Evolutionary conservation across 192 early-diverging fungal genomes (phyloP).

Genomic region (Podila minutissima): DNA sequence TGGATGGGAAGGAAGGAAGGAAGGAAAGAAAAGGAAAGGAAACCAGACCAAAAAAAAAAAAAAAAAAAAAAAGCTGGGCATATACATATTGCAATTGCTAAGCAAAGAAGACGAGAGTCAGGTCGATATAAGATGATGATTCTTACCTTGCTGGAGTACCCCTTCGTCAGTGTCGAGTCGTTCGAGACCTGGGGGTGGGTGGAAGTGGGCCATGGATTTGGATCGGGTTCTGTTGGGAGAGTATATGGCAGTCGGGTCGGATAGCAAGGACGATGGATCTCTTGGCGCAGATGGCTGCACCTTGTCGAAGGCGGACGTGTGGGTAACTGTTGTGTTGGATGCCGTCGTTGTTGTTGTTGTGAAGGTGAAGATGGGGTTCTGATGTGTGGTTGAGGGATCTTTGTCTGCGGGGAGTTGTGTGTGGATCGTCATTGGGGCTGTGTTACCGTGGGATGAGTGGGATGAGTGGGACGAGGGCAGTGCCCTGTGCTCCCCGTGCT

Average conservation of each 20-base stretch:
- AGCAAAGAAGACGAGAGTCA: neutral
- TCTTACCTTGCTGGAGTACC: neutral
- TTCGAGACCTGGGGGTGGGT: neutral
- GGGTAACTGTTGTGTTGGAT: neutral
- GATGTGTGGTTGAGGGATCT: neutral
- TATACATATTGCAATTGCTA: neutral
- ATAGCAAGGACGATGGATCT: neutral
- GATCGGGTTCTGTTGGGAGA: constrained; percentile 32
- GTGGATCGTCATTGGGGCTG: no score
- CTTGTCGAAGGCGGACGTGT: neutral
- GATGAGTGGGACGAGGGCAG: no score
- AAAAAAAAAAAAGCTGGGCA: neutral
- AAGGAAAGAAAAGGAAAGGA: no score
- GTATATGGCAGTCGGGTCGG: constrained; percentile 6
- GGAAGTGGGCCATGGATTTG: constrained; percentile 42
- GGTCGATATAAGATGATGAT: neutral
- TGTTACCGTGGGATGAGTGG: no score
- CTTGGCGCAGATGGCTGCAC: neutral
- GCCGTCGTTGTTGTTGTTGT: neutral
- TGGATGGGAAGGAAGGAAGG: neutral
- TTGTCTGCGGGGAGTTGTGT: no score
- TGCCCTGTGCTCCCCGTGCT: no score
- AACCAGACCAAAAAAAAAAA: no score
- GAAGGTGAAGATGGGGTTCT: neutral
- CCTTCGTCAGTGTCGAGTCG: neutral